Conservation (phyloP, 495 filamentous ascomycete genomes). For the Annulohypoxylon maeteangense region DNA sequence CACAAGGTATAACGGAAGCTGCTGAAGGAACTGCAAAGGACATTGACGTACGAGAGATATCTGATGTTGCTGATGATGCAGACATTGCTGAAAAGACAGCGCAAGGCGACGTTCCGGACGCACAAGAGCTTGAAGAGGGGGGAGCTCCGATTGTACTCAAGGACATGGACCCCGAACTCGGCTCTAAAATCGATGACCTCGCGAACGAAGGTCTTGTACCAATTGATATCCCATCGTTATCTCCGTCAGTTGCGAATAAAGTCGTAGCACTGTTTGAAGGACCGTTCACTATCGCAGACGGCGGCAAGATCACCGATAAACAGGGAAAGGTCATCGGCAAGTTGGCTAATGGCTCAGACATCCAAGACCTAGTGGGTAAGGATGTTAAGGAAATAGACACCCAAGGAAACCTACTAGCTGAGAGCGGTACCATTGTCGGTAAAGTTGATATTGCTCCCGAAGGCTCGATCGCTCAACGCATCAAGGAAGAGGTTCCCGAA, state of each 20-base stretch:
- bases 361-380: slow-evolving; percentile 75
- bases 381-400: slow-evolving; percentile 82
- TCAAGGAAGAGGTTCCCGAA: slow-evolving; percentile 64
- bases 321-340: slow-evolving; percentile 79
- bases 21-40: slow-evolving; percentile 41
- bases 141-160: slow-evolving; percentile 51
- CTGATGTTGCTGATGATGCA: not conserved
- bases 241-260: slow-evolving; percentile 44
- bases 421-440: slow-evolving; percentile 80
- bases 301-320: slow-evolving; percentile 73
- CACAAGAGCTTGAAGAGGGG: slow-evolving; percentile 50
- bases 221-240: slow-evolving; percentile 41
- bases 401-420: slow-evolving; percentile 84
- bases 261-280: slow-evolving; percentile 46
- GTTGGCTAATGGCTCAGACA: slow-evolving; percentile 71
- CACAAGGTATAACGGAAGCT: slow-evolving; percentile 42
- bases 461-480: slow-evolving; percentile 67
- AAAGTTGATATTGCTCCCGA: slow-evolving; percentile 79
- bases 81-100: slow-evolving; percentile 14
- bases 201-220: slow-evolving; percentile 49
- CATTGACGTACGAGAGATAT: slow-evolving; percentile 9
- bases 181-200: slow-evolving; percentile 53
- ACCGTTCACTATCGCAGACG: slow-evolving; percentile 63
- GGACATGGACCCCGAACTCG: slow-evolving; percentile 51
- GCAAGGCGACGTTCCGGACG: slow-evolving; percentile 17